Percentiles rank a stretch among this genome's conserved stretches.
Conservation (phyloP, 2,329 filamentous ascomycete species). For the Cryphonectria carpinicola region DNA sequence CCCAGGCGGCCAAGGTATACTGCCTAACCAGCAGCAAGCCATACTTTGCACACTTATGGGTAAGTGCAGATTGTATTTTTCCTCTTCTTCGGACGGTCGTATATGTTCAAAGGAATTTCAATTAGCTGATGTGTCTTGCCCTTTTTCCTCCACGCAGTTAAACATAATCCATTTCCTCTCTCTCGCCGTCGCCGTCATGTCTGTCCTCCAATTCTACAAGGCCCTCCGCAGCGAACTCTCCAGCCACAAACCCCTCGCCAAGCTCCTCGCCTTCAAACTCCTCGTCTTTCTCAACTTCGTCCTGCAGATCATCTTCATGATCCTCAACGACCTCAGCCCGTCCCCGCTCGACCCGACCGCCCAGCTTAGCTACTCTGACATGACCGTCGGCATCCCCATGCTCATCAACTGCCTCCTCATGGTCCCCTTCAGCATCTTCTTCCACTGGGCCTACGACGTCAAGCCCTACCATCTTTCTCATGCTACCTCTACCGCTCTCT, state of each 20-base stretch:
- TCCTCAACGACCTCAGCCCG: conserved; percentile 30
- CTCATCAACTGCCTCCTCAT: conserved; percentile 35
- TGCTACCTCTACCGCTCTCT: neutral
- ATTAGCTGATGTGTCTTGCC: neutral
- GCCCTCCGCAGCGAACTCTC: conserved; percentile 35
- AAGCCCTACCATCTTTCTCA: conserved; percentile 30
- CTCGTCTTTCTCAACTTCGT: conserved; percentile 39
- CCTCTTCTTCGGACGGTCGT: neutral
- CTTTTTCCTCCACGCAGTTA: conserved; percentile 24
- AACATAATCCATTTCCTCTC: conserved; percentile 34
- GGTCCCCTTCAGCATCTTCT: conserved; percentile 33
- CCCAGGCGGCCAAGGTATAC: conserved; percentile 35
- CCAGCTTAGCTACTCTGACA: conserved; percentile 32
- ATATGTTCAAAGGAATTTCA: no score
- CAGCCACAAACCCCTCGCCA: conserved; percentile 37
- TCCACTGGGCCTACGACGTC: conserved; percentile 33
- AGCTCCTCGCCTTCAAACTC: conserved; percentile 41
- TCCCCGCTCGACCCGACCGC: conserved; percentile 30
- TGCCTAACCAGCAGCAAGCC: conserved; percentile 37
- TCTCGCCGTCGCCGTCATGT: conserved; percentile 33
- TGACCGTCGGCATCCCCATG: conserved; percentile 34
- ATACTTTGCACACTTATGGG: conserved; percentile 38
- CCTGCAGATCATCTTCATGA: conserved; percentile 28
- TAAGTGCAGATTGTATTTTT: conserved; percentile 12
- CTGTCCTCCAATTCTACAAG: conserved; percentile 37